Evolutionary conservation across 139 green algal species (phyloP).

Genomic region (Microglena sp.): DNA sequence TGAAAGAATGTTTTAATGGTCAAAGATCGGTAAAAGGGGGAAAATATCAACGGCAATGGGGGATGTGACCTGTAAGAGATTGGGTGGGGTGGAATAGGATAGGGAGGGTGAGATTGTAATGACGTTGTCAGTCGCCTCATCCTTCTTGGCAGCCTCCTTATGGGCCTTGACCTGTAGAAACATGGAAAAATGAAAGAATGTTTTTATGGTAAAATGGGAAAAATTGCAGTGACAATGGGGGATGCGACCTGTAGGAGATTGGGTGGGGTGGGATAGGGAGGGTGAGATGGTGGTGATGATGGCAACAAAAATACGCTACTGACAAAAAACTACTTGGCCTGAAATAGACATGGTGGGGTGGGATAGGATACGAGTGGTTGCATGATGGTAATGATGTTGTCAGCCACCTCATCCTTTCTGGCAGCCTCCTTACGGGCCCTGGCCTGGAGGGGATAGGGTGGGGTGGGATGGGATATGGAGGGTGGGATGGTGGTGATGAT

Average conservation of each 20-base stretch:
- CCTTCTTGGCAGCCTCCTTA: conserved; percentile 58
- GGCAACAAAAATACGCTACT: too few species aligned
- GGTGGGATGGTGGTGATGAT: too few species aligned
- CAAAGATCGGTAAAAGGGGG: not conserved
- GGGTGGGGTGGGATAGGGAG: too few species aligned
- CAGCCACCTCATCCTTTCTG: conserved; percentile 39
- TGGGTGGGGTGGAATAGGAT: not conserved
- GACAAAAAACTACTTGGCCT: too few species aligned
- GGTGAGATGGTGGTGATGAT: too few species aligned
- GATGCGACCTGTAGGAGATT: not conserved
- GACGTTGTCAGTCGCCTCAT: conserved; percentile 33
- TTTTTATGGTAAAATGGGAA: not conserved
- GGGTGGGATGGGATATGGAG: not conserved
- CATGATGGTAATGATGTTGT: conserved; percentile 17
- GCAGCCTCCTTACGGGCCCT: conserved; percentile 65
- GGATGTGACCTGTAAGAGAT: not conserved
- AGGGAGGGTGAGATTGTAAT: not conserved
- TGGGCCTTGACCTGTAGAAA: conserved; percentile 33
- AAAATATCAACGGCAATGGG: too few species aligned
- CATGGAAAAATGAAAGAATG: not conserved
- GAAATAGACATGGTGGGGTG: not conserved
- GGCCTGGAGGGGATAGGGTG: not conserved
- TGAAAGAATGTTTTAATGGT: not conserved
- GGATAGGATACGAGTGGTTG: not conserved
- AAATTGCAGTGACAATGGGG: too few species aligned